Base-by-base conservation (phyloP, 179 eudicot species). In the Beta corolliflora region DNA sequence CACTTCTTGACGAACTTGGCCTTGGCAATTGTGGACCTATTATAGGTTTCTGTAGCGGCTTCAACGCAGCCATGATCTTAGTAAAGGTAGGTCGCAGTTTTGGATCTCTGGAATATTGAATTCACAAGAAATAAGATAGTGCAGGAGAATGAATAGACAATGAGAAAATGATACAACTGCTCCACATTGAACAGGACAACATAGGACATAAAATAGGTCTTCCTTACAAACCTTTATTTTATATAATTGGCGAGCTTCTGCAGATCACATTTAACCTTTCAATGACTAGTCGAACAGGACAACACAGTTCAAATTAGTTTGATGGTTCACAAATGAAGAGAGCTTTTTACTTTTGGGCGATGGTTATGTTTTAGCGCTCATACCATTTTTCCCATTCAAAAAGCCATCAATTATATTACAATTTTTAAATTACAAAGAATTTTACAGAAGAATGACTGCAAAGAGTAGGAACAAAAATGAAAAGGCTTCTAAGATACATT, bases 31-130 rank as follows among this genome's bases (percentile, higher is more conserved):
- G 97, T 23, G 92, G 75, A 78, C 81, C 83, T 55, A 92, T 83
- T 44, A 86, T 59, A 54, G 95, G 85, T 92, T 88, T 94, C 83
- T 91, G 97, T 16, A 94, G 91, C 5, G 97, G 98, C 88, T 93
- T 96, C 84, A 96, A 68, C 41, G 96, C 92, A 19, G 97, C 93
- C 98, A 96, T 94, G 71, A 96, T 96, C 79, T 96, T 98, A 6
- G 93, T 73, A 85, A 96, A 96, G 59, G 97, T 79, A 53, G 99
- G 99, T 85, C 99, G 90, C 79, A 91, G 77, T 80, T 81, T 96
- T 19, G 98, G 96, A 86, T 96, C 96, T 78, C 99, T 96, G 59
- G 79, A 89, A 81, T 48, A 67, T 80, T 14, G 29, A 77, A 44
- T n/a, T 29, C 46, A 66, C 41, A 77, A 25, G 48, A 71, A 44